Base-by-base conservation (phyloP, 768 basidiomycete species). In the Amanita polypyramis region DNA sequence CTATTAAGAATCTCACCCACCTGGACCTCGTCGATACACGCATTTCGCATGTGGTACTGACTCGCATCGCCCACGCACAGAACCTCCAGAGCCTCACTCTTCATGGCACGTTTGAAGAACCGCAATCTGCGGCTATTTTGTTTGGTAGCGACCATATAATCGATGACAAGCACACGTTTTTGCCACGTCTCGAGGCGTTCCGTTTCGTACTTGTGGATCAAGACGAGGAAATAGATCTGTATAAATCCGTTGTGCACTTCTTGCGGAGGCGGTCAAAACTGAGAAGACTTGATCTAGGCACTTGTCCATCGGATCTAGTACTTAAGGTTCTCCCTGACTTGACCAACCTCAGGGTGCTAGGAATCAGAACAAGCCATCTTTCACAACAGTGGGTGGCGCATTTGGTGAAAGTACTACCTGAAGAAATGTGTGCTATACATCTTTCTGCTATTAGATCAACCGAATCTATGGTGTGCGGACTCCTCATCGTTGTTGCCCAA, bases 21-120 rank as follows among this genome's bases (percentile, higher is more conserved):
- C 74, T 83, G 50, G 80, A 85, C 56, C 73, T 83, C 37, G 79
- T 83, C 32, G 80, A 82, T 58, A 83, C 80, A 6, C 69, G 75
- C n/a, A 78, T 84, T 42, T 79, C 77, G 12, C 75, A 78, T 54
- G 63, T 74, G 40, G 80, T 83, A 29, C 69, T 84, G 34, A 70
- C 75, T 11, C 73, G 80, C 9, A 80, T 83, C 39, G 74, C 78
- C 0, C 77, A 78, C 53, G 80, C 80, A 2, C 72, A 77, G 53
- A 74, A 73, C 36, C 65, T 85, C 40, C 71, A 76, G 56, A 75
- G 75, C 51, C 65, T 85, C 32, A 83, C 81, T 0, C 61, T 85
- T 5, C 81, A 83, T 52, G 80, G 82, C 20, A 79, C 75, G 25
- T 76, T 82, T 51, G 79, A 77, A 54, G 76, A 79, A 47, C 75